Conservation (phyloP, 2,329 filamentous ascomycete genomes). For the Aspergillus luchuensis region DNA sequence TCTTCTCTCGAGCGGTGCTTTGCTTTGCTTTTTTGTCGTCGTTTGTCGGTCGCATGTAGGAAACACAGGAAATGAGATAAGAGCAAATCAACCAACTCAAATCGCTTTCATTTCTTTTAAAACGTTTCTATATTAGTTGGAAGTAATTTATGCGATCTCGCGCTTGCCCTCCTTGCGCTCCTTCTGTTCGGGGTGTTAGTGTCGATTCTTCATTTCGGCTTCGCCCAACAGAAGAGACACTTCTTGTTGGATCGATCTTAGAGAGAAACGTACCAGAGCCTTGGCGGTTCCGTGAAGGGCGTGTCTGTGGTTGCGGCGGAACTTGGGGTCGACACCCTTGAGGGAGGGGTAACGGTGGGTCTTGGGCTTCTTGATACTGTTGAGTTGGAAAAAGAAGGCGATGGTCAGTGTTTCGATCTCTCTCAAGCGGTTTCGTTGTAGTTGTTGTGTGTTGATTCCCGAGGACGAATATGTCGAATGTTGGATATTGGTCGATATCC, state of each 20-base stretch:
- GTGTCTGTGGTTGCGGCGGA: slow-evolving; percentile 99
- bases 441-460: neutral
- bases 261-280: slow-evolving; percentile 74
- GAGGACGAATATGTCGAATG: neutral
- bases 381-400: slow-evolving; percentile 18
- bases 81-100: slow-evolving; percentile 31
- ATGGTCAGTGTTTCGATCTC: slow-evolving; percentile 24
- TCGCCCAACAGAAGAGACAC: neutral
- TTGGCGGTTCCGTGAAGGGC: slow-evolving; percentile 98
- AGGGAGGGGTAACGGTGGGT: slow-evolving; percentile 98
- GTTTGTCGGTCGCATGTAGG: neutral
- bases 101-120: slow-evolving; percentile 35
- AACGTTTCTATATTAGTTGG: slow-evolving; percentile 33
- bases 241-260: neutral
- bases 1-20: too few relatives aligned
- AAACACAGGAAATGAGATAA: neutral
- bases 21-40: neutral
- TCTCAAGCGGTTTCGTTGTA: neutral
- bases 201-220: neutral
- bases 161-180: slow-evolving; percentile 96
- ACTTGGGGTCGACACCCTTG: slow-evolving; percentile 99
- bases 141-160: slow-evolving; percentile 69
- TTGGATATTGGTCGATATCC: slow-evolving; percentile 4
- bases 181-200: slow-evolving; percentile 67
- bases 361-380: slow-evolving; percentile 99